Conservation (phyloP, 352 stramenopile species). For the Phytophthora hibernalis region DNA sequence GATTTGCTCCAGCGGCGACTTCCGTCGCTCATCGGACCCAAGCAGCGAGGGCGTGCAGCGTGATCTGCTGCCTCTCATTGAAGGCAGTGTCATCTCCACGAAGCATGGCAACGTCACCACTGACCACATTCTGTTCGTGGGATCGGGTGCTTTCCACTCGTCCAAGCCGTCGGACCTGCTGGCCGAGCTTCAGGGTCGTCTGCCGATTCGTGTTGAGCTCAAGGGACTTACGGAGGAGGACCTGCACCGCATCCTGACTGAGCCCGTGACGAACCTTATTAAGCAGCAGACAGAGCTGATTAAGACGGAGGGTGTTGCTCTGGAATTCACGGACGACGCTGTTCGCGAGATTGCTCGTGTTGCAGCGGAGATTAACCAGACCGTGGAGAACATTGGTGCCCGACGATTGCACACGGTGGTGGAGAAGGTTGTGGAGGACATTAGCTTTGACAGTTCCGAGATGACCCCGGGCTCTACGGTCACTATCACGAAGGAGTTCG, state of each 20-base stretch:
- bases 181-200: constrained; percentile 97
- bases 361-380: constrained; percentile 95
- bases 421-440: constrained; percentile 99
- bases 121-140: constrained; percentile 99
- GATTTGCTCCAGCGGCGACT: constrained; percentile 97
- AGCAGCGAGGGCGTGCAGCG: constrained; percentile 99
- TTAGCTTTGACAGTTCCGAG: constrained; percentile 98
- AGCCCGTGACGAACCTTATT: constrained; percentile 99
- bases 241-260: constrained; percentile 99
- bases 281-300: constrained; percentile 98
- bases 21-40: constrained; percentile 93
- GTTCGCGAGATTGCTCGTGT: constrained; percentile 97
- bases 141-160: constrained; percentile 97
- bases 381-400: constrained; percentile 99
- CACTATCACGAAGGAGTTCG: constrained; percentile 95
- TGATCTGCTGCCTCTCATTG: constrained; percentile 98
- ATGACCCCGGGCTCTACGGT: constrained; percentile 81
- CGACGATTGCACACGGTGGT: constrained; percentile 97
- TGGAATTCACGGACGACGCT: constrained; percentile 97
- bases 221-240: constrained; percentile 99
- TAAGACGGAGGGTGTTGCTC: constrained; percentile 95
- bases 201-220: constrained; percentile 99
- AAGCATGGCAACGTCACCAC: constrained; percentile 99
- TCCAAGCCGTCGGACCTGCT: constrained; percentile 98
- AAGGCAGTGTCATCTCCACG: constrained; percentile 97